These are phyloP conservation scores for Endothia cerciana DNA, from an alignment of 2,329 filamentous ascomycete genomes.

Conservation along the genomic window DNA sequence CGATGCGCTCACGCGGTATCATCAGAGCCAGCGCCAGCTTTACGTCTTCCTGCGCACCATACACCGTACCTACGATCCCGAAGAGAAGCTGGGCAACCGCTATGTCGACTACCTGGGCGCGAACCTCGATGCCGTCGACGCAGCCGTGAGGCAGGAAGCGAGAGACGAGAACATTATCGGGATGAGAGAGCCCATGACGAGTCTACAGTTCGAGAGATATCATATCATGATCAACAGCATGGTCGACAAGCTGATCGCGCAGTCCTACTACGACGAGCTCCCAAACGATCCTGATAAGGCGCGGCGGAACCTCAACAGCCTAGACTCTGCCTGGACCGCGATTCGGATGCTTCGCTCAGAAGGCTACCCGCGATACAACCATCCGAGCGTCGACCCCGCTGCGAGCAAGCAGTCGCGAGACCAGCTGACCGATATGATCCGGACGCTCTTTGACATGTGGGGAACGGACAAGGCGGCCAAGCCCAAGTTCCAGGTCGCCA, in stretches of 20 bases:
- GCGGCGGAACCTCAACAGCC: conserved; percentile 31
- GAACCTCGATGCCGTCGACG: conserved; percentile 17
- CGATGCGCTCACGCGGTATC: conserved; percentile 22
- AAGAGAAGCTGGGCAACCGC: neutral
- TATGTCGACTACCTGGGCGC: conserved; percentile 2
- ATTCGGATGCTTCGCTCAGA: conserved; percentile 40
- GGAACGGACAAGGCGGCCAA: conserved; percentile 28
- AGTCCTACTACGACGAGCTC: conserved; percentile 35
- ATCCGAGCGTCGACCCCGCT: conserved; percentile 32
- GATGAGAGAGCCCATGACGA: conserved; percentile 32
- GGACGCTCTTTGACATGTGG: conserved; percentile 37
- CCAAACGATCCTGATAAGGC: conserved; percentile 31
- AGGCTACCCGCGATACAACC: conserved; percentile 39
- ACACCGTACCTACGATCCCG: conserved; percentile 19
- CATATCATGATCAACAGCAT: conserved; percentile 35
- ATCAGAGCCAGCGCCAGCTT: conserved; percentile 10
- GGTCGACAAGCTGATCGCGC: conserved; percentile 38
- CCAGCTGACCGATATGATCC: conserved; percentile 33
- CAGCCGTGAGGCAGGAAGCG: conserved; percentile 17
- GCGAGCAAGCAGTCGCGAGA: conserved; percentile 31
- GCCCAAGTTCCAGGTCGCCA: conserved; percentile 41
- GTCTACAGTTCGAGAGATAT: conserved; percentile 31
- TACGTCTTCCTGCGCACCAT: conserved; percentile 19
- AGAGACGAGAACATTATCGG: conserved; percentile 6
- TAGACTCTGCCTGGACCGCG: conserved; percentile 39